Evolutionary conservation across 2,329 filamentous ascomycete species (phyloP).

Genomic region (Fonsecaea nubica): DNA sequence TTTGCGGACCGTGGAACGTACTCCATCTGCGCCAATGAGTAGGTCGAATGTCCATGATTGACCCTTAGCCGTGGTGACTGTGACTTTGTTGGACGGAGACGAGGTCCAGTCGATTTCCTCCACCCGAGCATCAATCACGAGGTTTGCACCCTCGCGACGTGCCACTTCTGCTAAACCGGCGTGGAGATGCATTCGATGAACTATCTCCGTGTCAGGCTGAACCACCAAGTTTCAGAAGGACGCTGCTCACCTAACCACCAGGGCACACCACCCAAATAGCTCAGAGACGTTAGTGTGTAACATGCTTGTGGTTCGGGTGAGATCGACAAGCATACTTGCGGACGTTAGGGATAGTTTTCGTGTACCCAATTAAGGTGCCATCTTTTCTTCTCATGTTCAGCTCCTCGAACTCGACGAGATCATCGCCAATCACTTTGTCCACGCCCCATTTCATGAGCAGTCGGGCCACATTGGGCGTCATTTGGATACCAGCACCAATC

Average conservation of each 20-base stretch:
- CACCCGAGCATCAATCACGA: conserved; percentile 50
- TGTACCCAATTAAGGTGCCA: conserved; percentile 49
- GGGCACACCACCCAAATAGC: conserved; percentile 25
- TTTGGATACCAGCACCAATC: conserved; percentile 44
- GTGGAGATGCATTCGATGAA: conserved; percentile 58
- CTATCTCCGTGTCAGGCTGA: conserved; percentile 41
- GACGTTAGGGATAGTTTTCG: conserved; percentile 41
- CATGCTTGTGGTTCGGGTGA: neutral
- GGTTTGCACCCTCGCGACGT: conserved; percentile 46
- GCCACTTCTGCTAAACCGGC: conserved; percentile 52
- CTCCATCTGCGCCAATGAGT: conserved; percentile 52
- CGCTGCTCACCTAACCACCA: conserved; percentile 43
- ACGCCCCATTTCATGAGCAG: conserved; percentile 51
- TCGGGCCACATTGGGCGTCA: conserved; percentile 40
- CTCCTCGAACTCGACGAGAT: conserved; percentile 51
- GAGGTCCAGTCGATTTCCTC: conserved; percentile 42
- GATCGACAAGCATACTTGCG: conserved; percentile 18
- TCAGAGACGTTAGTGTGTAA: conserved; percentile 16
- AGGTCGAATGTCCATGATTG: conserved; percentile 46
- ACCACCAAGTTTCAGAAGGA: neutral
- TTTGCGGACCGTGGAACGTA: conserved; percentile 49
- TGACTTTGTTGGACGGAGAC: conserved; percentile 14
- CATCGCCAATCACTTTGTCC: conserved; percentile 49
- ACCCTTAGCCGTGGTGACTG: conserved; percentile 37
- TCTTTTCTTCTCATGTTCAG: conserved; percentile 46